These are phyloP conservation scores for Phoma sp. DNA, from an alignment of 2,329 filamentous ascomycete species.

Conservation along the genomic window DNA sequence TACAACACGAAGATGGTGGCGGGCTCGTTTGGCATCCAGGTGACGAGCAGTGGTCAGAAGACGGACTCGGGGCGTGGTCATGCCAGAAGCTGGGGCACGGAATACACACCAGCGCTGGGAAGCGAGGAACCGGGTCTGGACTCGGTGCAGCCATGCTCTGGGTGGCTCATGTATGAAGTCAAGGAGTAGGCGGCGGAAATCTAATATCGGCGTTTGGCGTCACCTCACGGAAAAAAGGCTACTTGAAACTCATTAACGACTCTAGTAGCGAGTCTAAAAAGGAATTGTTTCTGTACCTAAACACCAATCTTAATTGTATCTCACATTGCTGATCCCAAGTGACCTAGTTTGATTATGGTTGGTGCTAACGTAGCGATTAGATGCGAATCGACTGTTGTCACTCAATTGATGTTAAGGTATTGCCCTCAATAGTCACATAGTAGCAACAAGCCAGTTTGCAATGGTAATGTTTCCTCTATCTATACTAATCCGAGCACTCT, in stretches of 20 bases:
- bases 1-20: conserved; percentile 23
- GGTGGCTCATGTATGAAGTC: conserved; percentile 26
- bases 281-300: too few relatives aligned
- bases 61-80: neutral
- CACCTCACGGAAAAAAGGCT: neutral
- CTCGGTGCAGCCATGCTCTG: conserved; percentile 16
- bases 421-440: neutral
- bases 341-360: too few relatives aligned
- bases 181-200: neutral
- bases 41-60: conserved; percentile 3
- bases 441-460: neutral
- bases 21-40: conserved; percentile 20
- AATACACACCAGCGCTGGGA: neutral
- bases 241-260: too few relatives aligned
- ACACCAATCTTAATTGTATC: too few relatives aligned
- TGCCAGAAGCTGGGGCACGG: neutral
- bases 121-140: conserved; percentile 13
- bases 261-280: too few relatives aligned
- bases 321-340: too few relatives aligned
- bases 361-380: too few relatives aligned
- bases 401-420: too few relatives aligned
- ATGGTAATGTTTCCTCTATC: conserved; percentile 3
- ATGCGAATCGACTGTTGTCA: too few relatives aligned
- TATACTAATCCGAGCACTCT: neutral
- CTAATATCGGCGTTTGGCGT: too few relatives aligned